Conservation (phyloP, 2,329 filamentous ascomycete genomes). For the Fusarium algeriense region DNA sequence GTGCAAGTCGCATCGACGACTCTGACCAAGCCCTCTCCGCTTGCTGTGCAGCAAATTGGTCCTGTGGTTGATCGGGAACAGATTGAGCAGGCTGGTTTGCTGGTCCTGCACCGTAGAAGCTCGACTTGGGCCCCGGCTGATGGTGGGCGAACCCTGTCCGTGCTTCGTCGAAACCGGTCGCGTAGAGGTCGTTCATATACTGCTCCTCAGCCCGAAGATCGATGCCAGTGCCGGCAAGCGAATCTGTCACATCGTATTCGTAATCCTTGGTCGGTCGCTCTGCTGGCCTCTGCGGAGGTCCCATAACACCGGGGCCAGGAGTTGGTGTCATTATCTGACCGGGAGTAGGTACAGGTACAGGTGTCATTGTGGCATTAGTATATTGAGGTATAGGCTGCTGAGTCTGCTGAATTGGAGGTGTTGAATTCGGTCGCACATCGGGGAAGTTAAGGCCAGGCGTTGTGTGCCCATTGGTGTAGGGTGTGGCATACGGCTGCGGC, state of each 20-base stretch:
- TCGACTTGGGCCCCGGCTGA: conserved; percentile 65
- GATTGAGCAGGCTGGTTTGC: conserved; percentile 71
- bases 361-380: conserved; percentile 41
- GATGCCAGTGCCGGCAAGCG: conserved; percentile 85
- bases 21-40: conserved; percentile 75
- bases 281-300: conserved; percentile 69
- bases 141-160: conserved; percentile 65
- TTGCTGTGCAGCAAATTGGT: conserved; percentile 74
- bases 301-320: conserved; percentile 59
- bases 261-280: conserved; percentile 73
- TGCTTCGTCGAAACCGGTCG: conserved; percentile 63
- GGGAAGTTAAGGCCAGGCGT: conserved; percentile 53
- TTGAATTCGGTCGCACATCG: conserved; percentile 50
- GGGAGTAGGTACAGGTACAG: conserved; percentile 44
- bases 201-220: conserved; percentile 90
- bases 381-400: conserved; percentile 50
- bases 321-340: conserved; percentile 41
- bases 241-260: conserved; percentile 83
- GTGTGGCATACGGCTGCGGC: conserved; percentile 51
- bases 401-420: conserved; percentile 50
- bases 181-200: conserved; percentile 77
- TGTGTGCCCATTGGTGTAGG: conserved; percentile 56
- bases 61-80: conserved; percentile 63
- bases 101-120: conserved; percentile 74
- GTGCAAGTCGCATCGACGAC: conserved; percentile 72